Conservation (phyloP, 2,329 filamentous ascomycete genomes). For the Trichoderma endophyticum region DNA sequence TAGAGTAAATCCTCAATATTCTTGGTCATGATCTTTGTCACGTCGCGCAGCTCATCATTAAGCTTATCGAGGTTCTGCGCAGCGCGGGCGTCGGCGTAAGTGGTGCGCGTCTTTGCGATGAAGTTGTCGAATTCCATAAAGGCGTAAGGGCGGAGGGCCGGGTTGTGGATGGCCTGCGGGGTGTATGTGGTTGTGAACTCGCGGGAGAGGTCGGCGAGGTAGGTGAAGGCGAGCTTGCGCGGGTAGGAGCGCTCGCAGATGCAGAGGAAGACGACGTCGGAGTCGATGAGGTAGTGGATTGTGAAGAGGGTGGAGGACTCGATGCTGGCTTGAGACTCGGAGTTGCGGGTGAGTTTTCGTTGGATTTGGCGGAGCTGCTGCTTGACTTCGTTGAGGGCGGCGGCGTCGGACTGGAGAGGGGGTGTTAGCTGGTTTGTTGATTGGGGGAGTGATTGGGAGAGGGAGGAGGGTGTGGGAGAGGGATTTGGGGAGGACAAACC, state of each 20-base stretch:
- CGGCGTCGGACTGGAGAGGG: slow-evolving; percentile 50
- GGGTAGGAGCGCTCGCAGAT: slow-evolving; percentile 93
- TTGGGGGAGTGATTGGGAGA: neutral
- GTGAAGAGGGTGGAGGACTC: slow-evolving; percentile 77
- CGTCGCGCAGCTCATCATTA: slow-evolving; percentile 95
- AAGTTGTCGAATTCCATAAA: slow-evolving; percentile 99
- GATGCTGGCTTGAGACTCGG: slow-evolving; percentile 87
- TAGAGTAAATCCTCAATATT: slow-evolving; percentile 98
- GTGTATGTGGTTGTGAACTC: slow-evolving; percentile 91
- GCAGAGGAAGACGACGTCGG: slow-evolving; percentile 84
- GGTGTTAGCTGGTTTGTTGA: neutral
- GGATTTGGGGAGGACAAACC: slow-evolving; percentile 39
- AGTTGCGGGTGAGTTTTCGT: slow-evolving; percentile 81
- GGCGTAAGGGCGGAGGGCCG: slow-evolving; percentile 81
- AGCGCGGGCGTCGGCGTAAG: slow-evolving; percentile 89
- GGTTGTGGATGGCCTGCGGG: slow-evolving; percentile 66
- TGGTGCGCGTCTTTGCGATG: slow-evolving; percentile 86
- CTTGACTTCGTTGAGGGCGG: slow-evolving; percentile 82
- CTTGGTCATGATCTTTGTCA: slow-evolving; percentile 99
- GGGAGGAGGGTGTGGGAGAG: too few species aligned
- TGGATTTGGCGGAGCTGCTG: slow-evolving; percentile 86
- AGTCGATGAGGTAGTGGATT: slow-evolving; percentile 84
- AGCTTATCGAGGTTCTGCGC: slow-evolving; percentile 90
- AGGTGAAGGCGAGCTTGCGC: slow-evolving; percentile 97
- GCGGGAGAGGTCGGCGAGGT: slow-evolving; percentile 84